Conservation (phyloP, 73 alveolate species). For the Blepharisma japonicum region DNA sequence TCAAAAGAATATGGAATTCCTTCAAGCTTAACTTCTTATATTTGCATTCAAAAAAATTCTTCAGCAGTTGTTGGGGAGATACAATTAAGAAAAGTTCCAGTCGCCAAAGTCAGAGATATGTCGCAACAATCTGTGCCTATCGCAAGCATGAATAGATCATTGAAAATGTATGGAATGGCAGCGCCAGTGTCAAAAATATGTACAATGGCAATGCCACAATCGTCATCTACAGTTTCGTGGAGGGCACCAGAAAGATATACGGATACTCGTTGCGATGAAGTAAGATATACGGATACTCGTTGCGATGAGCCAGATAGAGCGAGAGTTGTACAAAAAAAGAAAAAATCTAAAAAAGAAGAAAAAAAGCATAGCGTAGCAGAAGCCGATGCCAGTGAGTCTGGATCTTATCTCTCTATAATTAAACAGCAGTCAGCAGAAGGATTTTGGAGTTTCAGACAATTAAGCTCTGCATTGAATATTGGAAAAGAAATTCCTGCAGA, state of each 20-base stretch:
- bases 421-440: not conserved
- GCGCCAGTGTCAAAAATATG: no score
- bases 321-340: no score
- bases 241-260: not conserved
- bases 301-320: no score
- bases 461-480: not conserved
- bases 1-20: slow-evolving; percentile 5
- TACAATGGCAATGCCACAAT: not conserved
- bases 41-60: slow-evolving; percentile 4
- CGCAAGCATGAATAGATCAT: no score
- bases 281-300: not conserved
- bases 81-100: not conserved
- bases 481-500: not conserved
- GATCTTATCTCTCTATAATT: not conserved
- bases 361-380: not conserved
- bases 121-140: no score
- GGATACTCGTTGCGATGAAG: no score
- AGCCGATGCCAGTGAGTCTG: not conserved
- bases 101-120: not conserved
- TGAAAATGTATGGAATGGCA: no score
- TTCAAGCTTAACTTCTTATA: not conserved
- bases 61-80: not conserved
- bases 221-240: not conserved
- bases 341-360: not conserved
- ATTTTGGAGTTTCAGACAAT: not conserved